Conservation (phyloP, 208 protist genomes). For the Leishmania lainsoni region DNA sequence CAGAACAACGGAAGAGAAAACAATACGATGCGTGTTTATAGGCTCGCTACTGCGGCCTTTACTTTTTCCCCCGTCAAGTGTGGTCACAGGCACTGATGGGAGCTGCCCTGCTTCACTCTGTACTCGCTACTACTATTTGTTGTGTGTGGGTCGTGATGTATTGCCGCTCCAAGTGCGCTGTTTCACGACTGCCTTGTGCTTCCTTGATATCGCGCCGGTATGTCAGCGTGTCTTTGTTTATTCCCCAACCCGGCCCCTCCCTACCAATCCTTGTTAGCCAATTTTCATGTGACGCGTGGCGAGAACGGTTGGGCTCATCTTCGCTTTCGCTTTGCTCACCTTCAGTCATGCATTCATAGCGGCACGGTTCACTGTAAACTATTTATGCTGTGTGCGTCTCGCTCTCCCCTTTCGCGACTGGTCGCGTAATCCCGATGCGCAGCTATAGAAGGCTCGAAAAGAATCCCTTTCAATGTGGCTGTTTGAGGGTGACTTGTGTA, state of each 20-base stretch:
- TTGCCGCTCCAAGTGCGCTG: not conserved
- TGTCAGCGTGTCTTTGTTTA: not conserved
- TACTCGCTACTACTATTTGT: not conserved
- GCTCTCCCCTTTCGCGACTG: not conserved
- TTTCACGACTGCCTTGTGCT: not conserved
- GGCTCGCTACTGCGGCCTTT: not conserved
- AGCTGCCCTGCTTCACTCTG: not conserved
- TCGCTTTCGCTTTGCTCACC: not conserved
- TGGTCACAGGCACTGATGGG: too few relatives aligned
- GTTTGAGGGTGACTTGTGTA: conserved; percentile 2
- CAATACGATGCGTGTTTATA: not conserved
- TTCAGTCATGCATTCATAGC: not conserved
- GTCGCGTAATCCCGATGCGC: not conserved
- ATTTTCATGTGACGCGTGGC: not conserved
- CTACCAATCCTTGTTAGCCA: not conserved
- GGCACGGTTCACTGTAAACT: not conserved
- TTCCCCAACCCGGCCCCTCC: not conserved
- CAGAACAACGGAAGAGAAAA: not conserved
- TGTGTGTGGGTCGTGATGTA: not conserved
- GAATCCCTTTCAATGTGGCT: not conserved
- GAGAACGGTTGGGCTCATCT: not conserved
- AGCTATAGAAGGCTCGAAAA: not conserved
- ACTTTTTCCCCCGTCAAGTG: conserved; percentile 1
- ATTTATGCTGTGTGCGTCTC: not conserved
- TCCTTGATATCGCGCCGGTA: not conserved